Percentiles rank a stretch among this genome's conserved stretches.
phyloP scores from a whole-genome alignment of 164 flowering plant species.

The Magnolia officinalis region DNA sequence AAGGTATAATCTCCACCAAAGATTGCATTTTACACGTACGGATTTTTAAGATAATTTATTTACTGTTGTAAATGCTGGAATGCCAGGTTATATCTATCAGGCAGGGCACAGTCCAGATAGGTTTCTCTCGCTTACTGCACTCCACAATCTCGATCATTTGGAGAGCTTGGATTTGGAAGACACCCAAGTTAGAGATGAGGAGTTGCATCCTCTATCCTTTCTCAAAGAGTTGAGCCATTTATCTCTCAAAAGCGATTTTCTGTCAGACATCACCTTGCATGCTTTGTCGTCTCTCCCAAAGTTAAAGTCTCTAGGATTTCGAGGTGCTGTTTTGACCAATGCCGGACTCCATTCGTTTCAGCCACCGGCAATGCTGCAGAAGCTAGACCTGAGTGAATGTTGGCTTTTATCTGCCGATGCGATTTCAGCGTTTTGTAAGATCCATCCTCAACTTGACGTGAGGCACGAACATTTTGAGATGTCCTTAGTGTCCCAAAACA shows the following conservation, averaged over 20 bases:
- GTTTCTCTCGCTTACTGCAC: conserved; percentile 42
- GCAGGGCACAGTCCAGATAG: conserved; percentile 22
- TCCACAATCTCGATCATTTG: conserved; percentile 47
- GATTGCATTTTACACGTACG: neutral
- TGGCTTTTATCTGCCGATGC: conserved; percentile 77
- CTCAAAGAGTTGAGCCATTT: conserved; percentile 41
- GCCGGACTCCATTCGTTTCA: conserved; percentile 50
- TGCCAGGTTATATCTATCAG: conserved; percentile 45
- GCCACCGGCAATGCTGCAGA: conserved; percentile 49
- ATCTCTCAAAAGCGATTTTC: conserved; percentile 48
- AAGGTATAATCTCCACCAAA: conserved; percentile 42
- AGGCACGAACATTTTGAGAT: conserved; percentile 53
- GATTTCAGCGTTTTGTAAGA: conserved; percentile 38
- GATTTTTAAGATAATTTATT: neutral
- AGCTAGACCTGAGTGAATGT: conserved; percentile 70
- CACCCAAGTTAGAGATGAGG: conserved; percentile 49
- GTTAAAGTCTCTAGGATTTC: conserved; percentile 45
- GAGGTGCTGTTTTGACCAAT: conserved; percentile 66
- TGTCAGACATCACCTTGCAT: conserved; percentile 53
- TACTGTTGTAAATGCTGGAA: neutral
- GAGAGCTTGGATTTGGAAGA: conserved; percentile 61
- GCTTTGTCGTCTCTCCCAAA: conserved; percentile 44
- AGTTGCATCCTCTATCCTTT: conserved; percentile 42
- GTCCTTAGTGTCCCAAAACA: conserved; percentile 16
- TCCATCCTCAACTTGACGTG: conserved; percentile 53